These are phyloP conservation scores for Phragmites australis DNA, from an alignment of 176 grass and related monocot species.

Conservation along the genomic window DNA sequence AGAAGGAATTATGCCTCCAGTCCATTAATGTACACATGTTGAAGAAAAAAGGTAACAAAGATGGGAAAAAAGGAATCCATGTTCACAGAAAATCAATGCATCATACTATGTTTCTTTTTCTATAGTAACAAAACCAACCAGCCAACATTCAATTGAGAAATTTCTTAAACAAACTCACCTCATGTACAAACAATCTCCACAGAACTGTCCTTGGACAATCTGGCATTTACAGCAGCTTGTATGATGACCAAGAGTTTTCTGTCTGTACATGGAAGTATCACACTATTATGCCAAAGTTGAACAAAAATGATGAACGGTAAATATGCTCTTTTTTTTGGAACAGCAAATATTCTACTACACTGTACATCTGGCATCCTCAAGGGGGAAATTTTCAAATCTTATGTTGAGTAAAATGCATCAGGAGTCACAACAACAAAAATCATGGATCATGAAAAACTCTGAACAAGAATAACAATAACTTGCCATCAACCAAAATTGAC, in stretches of 20 bases:
- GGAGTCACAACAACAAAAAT: background rate
- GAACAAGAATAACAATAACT: background rate
- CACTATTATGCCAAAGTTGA: constrained; percentile 11
- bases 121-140: background rate
- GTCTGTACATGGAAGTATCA: constrained; percentile 48
- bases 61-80: background rate
- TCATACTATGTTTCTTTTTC: background rate
- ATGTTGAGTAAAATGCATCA: background rate
- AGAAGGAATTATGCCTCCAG: background rate
- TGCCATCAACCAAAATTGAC: background rate
- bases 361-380: background rate
- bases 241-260: constrained; percentile 84
- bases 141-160: background rate
- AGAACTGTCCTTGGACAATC: constrained; percentile 88
- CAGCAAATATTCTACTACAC: background rate
- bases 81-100: background rate
- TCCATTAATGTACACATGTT: background rate
- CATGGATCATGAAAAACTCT: background rate
- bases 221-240: constrained; percentile 76
- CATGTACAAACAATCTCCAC: constrained; percentile 95
- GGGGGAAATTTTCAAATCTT: background rate
- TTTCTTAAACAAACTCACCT: constrained; percentile 41
- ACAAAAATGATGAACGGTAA: background rate
- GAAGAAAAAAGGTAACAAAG: background rate
- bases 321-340: no score